phyloP scores from a whole-genome alignment of 148 eudicot genomes.

The Drosera capensis region DNA sequence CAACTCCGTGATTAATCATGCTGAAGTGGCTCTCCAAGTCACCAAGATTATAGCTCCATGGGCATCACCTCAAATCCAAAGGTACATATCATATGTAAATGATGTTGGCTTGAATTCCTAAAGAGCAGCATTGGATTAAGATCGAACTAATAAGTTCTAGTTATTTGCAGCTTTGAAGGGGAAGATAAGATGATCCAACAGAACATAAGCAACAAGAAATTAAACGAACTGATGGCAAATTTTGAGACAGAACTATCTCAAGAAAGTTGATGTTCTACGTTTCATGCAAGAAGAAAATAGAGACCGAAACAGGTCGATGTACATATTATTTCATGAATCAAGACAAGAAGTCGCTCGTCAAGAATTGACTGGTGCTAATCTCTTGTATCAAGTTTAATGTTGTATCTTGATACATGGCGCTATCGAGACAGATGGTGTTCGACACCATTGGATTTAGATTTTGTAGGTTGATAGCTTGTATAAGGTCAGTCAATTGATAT shows the following conservation, averaged over 20 bases:
- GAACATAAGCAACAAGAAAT: slow-evolving; percentile 45
- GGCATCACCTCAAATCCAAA: slow-evolving; percentile 16
- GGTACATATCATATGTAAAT: slow-evolving; percentile 11
- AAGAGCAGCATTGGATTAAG: background rate
- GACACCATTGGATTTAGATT: no score
- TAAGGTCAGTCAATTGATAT: no score
- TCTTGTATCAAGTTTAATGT: no score
- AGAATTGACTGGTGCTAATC: no score
- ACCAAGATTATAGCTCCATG: slow-evolving; percentile 31
- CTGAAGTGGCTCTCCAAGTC: slow-evolving; percentile 30
- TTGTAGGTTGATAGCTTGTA: no score
- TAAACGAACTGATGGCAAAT: slow-evolving; percentile 35
- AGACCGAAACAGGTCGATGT: no score
- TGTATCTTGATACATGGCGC: no score
- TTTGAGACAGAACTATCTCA: slow-evolving; percentile 10
- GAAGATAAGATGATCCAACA: slow-evolving; percentile 29
- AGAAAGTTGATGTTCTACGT: background rate
- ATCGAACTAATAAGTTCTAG: background rate
- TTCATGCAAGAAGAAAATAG: no score
- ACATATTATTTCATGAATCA: no score
- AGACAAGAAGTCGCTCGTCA: no score
- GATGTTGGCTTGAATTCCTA: background rate
- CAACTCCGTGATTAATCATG: slow-evolving; percentile 30
- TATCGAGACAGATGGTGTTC: no score
- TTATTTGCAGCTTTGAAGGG: slow-evolving; percentile 23